phyloP scores from a whole-genome alignment of 257 asterid genomes.

The Salvia hispanica region DNA sequence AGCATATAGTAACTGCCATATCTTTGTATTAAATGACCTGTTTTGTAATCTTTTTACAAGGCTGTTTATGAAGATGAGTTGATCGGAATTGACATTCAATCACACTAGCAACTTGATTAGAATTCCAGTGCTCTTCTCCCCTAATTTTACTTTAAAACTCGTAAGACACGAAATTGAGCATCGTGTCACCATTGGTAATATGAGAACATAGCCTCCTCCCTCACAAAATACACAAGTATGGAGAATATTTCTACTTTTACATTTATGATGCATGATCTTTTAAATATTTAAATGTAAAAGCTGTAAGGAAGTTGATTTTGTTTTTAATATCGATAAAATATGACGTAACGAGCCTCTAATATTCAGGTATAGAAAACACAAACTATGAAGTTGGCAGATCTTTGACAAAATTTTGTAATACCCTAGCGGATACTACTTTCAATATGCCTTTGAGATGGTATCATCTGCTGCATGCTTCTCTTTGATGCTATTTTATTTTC shows the following conservation, averaged over 20 bases:
- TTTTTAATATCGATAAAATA: not conserved
- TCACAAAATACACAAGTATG: too few species aligned
- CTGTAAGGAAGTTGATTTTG: not conserved
- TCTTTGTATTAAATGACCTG: too few species aligned
- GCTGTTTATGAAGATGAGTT: too few species aligned
- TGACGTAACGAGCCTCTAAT: not conserved
- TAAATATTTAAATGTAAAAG: not conserved
- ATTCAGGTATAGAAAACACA: not conserved
- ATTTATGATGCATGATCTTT: not conserved
- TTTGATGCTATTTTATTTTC: not conserved
- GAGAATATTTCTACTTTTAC: not conserved
- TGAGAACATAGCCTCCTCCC: too few species aligned
- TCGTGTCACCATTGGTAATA: too few species aligned
- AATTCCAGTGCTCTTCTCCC: too few species aligned
- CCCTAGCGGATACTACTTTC: not conserved
- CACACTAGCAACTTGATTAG: too few species aligned
- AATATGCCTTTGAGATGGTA: slow-evolving; percentile 8
- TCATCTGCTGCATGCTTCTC: not conserved
- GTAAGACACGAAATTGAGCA: too few species aligned
- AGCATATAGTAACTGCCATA: too few species aligned
- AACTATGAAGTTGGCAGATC: not conserved
- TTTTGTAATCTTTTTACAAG: too few species aligned
- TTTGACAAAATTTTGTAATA: not conserved
- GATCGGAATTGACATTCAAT: too few species aligned
- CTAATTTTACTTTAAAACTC: too few species aligned